phyloP scores from a whole-genome alignment of 805 yeast genomes.

The Ogataea ganodermae region DNA sequence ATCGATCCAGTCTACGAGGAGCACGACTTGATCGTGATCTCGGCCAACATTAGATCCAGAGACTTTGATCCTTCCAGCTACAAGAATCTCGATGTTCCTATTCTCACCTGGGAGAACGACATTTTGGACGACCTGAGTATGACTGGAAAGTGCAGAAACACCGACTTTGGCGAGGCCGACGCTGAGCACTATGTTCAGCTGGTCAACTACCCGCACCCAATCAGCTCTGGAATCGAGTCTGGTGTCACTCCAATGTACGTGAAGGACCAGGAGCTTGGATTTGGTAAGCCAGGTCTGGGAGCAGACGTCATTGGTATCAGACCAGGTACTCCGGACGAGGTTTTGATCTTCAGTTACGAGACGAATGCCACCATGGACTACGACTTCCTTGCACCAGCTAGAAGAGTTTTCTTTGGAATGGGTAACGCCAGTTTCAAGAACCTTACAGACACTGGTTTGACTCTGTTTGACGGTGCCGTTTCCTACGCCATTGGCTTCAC shows the following conservation, averaged over 20 bases:
- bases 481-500: conserved; percentile 1
- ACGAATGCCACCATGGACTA: conserved; percentile 6
- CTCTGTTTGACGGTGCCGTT: conserved; percentile 4
- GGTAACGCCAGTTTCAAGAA: conserved; percentile 1
- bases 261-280: conserved; percentile 4
- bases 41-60: conserved; percentile 7
- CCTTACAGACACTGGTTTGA: conserved; percentile 3
- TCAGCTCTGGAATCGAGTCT: conserved; percentile 1
- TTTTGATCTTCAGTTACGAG: conserved; percentile 6
- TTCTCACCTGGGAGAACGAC: conserved; percentile 7
- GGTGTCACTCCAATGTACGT: background rate
- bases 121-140: conserved; percentile 7
- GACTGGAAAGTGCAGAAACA: conserved; percentile 2
- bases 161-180: conserved; percentile 6
- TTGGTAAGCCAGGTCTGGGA: conserved; percentile 3
- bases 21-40: conserved; percentile 2
- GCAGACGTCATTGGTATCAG: conserved; percentile 7
- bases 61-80: conserved; percentile 1
- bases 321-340: conserved; percentile 6
- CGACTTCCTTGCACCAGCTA: conserved; percentile 7
- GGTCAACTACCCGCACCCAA: conserved; percentile 8
- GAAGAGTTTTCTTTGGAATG: conserved; percentile 6
- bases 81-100: background rate
- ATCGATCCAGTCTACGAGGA: background rate
- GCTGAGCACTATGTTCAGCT: conserved; percentile 4